Base-by-base conservation (phyloP, 139 green algal genomes). In the Limnomonas spitsbergensis region DNA sequence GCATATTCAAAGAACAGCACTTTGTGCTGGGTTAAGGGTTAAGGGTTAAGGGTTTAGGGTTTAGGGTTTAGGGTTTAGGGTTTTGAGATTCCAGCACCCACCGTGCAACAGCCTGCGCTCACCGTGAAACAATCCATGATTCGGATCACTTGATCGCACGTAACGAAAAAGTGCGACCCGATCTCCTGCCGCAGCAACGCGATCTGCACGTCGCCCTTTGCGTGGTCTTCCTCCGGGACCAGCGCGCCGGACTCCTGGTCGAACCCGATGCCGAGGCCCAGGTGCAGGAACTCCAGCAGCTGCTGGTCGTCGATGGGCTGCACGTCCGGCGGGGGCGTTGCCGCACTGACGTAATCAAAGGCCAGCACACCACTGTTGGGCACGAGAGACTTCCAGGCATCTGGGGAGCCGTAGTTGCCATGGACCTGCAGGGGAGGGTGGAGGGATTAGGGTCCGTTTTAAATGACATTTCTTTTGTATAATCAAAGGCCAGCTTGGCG, bases 311-410 rank as follows among this genome's bases (percentile, higher is more conserved):
- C 34, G 32, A 79, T 79, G 4, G 74, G 74, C 53, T 38, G 1
- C 2, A 52, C 74, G 29, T 79, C 74, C 2, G 27, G 3, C 2
- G 75, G 75, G 20, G 54, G 54, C 40, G 66, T 26, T 6, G 37
- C 38, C 2, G 34, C 61, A 32, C 53, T 79, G 9, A 91, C 83
- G 40, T 85, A 91, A 75, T 91, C 89, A 40, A 93, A 79, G 6
- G 77, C 74, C 9, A 93, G 80, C 4, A 71, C 82, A 29, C 87
- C 89, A 7, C 66, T 70, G 39, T 39, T 82, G 2, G 89, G 89
- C 26, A 93, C 85, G 38, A 82, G 42, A 29, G 73, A 77, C 26
- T 82, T 83, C 89, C 87, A 91, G 2, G 69, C 38, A 34, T 87
- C 81, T 3, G 89, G 89, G 0, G 85, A 82, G 0, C 89, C 89